Evolutionary conservation across 2,329 filamentous ascomycete genomes (phyloP), one percentile per base, ranked within the genome.

Genomic region (Beauveria varroae): DNA sequence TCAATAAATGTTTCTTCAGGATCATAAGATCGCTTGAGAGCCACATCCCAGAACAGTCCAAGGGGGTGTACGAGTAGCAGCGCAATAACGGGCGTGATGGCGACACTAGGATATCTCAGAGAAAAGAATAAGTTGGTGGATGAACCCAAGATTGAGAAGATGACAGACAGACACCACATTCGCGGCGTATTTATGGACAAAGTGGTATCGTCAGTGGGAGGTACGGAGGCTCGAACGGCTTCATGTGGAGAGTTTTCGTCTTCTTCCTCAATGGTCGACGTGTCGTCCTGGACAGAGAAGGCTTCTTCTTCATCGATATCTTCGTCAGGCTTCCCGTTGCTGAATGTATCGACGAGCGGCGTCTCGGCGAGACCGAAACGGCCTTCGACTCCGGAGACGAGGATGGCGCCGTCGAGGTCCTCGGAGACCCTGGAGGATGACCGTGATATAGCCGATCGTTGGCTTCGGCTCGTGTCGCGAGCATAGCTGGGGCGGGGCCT

Each of bases 111-210:
- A 79, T 95, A 96, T 82, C 91, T 84, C 71, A 96, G 79, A 41
- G 90, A 93, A 78, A 96, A 96, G 77, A 96, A 95, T 46, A 96
- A 77, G 73, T 95, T 95, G 41, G 89, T 91, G 2, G 89, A 89
- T 52, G 90, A 93, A 64, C 91, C 91, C 44, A 92, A 82, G 43
- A 95, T 80, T 9, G 90, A 87, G 72, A 95, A 95, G 10, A 95
- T 70, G 41, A 90, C 81, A n/a, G 90, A 91, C 20, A 95, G 74
- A 37, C 80, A 80, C 91, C 90, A 95, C 90, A 95, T 95, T 59
- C 91, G 89, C 43, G 90, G 90, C 5, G 90, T 93, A 73, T 90
- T 91, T 70, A 95, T 92, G 9, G 90, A 93, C n/a, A 93, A 76
- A 3, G 85, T 81, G 18, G 82, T 86, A 69, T 95, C 85, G 74